Evolutionary conservation across 345 rosid genomes (phyloP).

Genomic region (Pistacia vera): DNA sequence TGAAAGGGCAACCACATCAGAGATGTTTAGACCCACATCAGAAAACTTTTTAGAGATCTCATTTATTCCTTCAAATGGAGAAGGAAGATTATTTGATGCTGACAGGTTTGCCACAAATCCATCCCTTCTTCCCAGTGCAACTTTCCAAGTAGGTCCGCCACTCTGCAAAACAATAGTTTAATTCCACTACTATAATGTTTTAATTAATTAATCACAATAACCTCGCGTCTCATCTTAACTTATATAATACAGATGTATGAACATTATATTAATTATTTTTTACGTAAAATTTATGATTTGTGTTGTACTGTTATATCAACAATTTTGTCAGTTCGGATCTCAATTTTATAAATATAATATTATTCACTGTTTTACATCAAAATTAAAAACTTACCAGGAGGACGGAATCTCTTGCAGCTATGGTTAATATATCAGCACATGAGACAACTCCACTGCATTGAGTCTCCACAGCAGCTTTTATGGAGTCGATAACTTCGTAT

Average conservation of each 20-base stretch:
- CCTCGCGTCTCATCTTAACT: no score
- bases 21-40: slow-evolving; percentile 52
- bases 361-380: no score
- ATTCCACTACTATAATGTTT: no score
- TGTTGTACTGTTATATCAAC: no score
- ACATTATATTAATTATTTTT: no score
- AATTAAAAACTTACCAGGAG: slow-evolving; percentile 47
- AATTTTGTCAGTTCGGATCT: no score
- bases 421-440: slow-evolving; percentile 69
- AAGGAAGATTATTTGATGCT: slow-evolving; percentile 62
- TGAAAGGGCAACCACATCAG: slow-evolving; percentile 72
- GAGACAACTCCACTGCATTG: slow-evolving; percentile 72
- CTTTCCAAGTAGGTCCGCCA: slow-evolving; percentile 81
- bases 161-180: slow-evolving; percentile 43
- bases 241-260: no score
- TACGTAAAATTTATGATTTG: no score
- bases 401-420: slow-evolving; percentile 79
- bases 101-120: slow-evolving; percentile 58
- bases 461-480: slow-evolving; percentile 66
- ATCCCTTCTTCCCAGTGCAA: slow-evolving; percentile 76
- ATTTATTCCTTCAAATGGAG: slow-evolving; percentile 55
- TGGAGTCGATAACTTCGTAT: slow-evolving; percentile 33
- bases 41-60: slow-evolving; percentile 52
- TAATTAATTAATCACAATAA: no score
- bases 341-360: no score